These are phyloP conservation scores for Nakazawaea holstii DNA, from an alignment of 805 yeast species.

Conservation along the genomic window DNA sequence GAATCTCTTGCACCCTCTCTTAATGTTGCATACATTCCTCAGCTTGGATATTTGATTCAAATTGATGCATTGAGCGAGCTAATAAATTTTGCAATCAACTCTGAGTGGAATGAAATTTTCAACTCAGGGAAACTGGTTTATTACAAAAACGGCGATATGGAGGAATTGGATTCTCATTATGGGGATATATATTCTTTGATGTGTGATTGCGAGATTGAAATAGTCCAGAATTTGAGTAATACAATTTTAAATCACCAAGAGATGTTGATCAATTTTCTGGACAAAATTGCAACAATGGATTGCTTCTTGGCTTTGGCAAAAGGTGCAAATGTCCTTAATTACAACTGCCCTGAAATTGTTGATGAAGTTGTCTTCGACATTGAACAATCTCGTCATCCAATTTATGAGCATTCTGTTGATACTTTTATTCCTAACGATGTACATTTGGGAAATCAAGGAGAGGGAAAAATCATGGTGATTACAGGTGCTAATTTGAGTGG, in stretches of 20 bases:
- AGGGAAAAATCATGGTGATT: conserved; percentile 29
- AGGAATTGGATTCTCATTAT: conserved; percentile 28
- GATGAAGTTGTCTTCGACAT: conserved; percentile 24
- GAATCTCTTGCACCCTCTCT: conserved; percentile 14
- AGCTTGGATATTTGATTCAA: conserved; percentile 35
- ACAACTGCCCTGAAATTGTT: conserved; percentile 27
- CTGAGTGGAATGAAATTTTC: conserved; percentile 32
- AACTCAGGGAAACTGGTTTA: conserved; percentile 30
- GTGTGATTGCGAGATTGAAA: conserved; percentile 36
- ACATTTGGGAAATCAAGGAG: conserved; percentile 15
- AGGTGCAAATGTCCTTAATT: conserved; percentile 22
- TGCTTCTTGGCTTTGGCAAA: conserved; percentile 29
- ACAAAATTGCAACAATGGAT: conserved; percentile 30
- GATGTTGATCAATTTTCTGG: conserved; percentile 16
- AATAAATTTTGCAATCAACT: conserved; percentile 1
- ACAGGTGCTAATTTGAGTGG: conserved; percentile 51
- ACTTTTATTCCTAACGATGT: conserved; percentile 40
- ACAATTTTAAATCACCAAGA: conserved; percentile 13
- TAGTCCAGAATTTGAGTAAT: conserved; percentile 26
- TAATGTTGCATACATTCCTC: conserved; percentile 39
- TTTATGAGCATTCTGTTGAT: conserved; percentile 34
- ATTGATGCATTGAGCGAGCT: conserved; percentile 13
- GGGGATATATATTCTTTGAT: conserved; percentile 38
- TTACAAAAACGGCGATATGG: conserved; percentile 27
- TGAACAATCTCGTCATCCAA: conserved; percentile 39